Percentiles rank a stretch among this genome's conserved stretches.
phyloP scores from a whole-genome alignment of 2,329 filamentous ascomycete species.

The Trichoderma sp. region DNA sequence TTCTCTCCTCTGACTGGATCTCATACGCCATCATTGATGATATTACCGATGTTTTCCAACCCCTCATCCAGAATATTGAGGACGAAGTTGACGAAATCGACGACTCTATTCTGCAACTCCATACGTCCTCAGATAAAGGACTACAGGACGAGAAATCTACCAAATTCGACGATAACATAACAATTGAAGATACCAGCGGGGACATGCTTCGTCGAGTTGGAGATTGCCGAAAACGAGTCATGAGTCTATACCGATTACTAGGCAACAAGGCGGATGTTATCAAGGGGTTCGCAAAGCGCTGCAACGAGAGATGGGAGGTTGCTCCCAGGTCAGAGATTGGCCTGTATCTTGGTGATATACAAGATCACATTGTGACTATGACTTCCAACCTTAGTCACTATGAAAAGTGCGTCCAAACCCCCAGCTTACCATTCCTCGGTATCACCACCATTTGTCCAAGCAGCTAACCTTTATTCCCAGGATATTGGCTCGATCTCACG shows the following conservation, averaged over 20 bases:
- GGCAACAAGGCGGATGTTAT: constrained; percentile 99
- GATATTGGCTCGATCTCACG: constrained; percentile 85
- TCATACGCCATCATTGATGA: constrained; percentile 98
- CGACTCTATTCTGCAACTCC: constrained; percentile 80
- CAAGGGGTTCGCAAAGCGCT: constrained; percentile 97
- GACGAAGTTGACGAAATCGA: constrained; percentile 97
- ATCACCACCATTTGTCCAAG: neutral
- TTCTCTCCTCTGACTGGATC: constrained; percentile 94
- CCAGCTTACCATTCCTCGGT: neutral
- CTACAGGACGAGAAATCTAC: constrained; percentile 45
- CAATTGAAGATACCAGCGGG: constrained; percentile 50
- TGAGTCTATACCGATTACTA: constrained; percentile 87
- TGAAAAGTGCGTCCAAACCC: constrained; percentile 67
- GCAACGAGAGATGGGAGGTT: constrained; percentile 97
- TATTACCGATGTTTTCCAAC: constrained; percentile 94
- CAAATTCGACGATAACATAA: constrained; percentile 45
- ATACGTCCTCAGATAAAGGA: constrained; percentile 55
- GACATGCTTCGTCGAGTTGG: constrained; percentile 93
- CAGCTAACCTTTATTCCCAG: constrained; percentile 42
- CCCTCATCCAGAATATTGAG: constrained; percentile 88
- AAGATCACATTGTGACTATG: constrained; percentile 99
- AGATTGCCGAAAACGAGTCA: constrained; percentile 94
- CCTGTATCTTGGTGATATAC: constrained; percentile 95
- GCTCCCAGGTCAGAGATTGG: constrained; percentile 94
- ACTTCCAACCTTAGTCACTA: constrained; percentile 94